These are phyloP conservation scores for Jasminum sambac DNA, from an alignment of 257 asterid genomes.

Conservation along the genomic window DNA sequence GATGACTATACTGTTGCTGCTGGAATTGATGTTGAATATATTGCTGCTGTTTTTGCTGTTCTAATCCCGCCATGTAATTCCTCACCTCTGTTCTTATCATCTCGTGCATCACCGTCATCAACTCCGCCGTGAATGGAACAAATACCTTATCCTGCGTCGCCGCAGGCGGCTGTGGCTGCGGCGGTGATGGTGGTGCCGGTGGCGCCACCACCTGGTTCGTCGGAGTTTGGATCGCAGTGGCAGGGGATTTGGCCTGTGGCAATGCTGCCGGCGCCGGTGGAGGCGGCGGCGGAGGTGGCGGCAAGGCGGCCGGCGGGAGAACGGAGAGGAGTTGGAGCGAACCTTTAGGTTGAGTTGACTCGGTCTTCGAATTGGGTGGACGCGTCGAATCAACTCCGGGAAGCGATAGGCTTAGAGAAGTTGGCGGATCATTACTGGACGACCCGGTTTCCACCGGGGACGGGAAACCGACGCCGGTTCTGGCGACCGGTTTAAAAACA, in stretches of 20 bases:
- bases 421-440: conserved; percentile 49
- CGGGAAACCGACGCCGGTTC: conserved; percentile 39
- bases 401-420: conserved; percentile 71
- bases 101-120: conserved; percentile 79
- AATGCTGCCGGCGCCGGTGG: neutral
- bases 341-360: conserved; percentile 28
- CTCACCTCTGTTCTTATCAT: conserved; percentile 85
- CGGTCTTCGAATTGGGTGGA: conserved; percentile 22
- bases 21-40: conserved; percentile 20
- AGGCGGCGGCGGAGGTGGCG: conserved; percentile 18
- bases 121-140: conserved; percentile 55
- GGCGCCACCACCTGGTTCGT: neutral
- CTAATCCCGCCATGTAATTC: conserved; percentile 63
- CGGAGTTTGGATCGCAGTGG: conserved; percentile 18
- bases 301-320: neutral
- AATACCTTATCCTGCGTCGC: conserved; percentile 43
- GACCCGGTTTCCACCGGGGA: conserved; percentile 42
- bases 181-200: conserved; percentile 4
- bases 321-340: conserved; percentile 29
- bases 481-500: conserved; percentile 51
- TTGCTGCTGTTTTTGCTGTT: conserved; percentile 38
- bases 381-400: conserved; percentile 63
- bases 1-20: conserved; percentile 16
- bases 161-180: neutral
- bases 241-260: neutral